Percentiles rank a stretch among this genome's conserved stretches.
phyloP scores from a whole-genome alignment of 805 yeast genomes.

The Candida nemodendra region DNA sequence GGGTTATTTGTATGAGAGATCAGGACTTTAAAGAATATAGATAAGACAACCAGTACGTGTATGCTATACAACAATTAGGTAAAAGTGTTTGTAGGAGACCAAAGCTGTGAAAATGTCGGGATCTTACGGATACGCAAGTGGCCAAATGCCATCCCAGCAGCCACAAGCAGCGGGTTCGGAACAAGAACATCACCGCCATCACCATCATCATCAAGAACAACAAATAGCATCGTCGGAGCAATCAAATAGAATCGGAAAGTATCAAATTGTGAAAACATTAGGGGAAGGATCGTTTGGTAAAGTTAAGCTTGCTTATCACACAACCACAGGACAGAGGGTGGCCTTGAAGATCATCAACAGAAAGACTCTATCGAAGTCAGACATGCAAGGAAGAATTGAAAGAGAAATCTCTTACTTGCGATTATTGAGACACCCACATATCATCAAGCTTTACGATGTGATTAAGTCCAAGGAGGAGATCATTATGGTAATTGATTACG shows the following conservation, averaged over 20 bases:
- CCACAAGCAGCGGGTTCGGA: constrained; percentile 8
- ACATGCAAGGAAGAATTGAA: constrained; percentile 96
- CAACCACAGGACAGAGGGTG: constrained; percentile 87
- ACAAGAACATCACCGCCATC: constrained; percentile 19
- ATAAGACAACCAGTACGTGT: too few relatives aligned
- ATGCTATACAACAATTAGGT: too few relatives aligned
- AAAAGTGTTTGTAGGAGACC: too few relatives aligned
- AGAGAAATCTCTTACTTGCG: constrained; percentile 89
- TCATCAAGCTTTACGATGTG: constrained; percentile 92
- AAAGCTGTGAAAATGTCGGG: constrained; percentile 8
- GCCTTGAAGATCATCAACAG: constrained; percentile 92
- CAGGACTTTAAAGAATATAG: too few relatives aligned
- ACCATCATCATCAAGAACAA: constrained; percentile 22
- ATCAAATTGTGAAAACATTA: constrained; percentile 86
- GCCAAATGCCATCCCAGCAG: constrained; percentile 9
- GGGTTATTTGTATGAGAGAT: too few relatives aligned
- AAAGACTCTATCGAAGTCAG: constrained; percentile 88
- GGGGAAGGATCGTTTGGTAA: constrained; percentile 98
- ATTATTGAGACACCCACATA: constrained; percentile 90
- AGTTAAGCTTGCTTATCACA: constrained; percentile 86
- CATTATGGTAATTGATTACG: constrained; percentile 95
- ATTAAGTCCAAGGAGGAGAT: constrained; percentile 94
- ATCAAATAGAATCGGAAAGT: constrained; percentile 69
- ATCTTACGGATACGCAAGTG: constrained; percentile 7
- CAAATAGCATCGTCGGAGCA: constrained; percentile 5